Evolutionary conservation across 1,284 basidiomycete species (phyloP).

Genomic region (Cerrena zonata): DNA sequence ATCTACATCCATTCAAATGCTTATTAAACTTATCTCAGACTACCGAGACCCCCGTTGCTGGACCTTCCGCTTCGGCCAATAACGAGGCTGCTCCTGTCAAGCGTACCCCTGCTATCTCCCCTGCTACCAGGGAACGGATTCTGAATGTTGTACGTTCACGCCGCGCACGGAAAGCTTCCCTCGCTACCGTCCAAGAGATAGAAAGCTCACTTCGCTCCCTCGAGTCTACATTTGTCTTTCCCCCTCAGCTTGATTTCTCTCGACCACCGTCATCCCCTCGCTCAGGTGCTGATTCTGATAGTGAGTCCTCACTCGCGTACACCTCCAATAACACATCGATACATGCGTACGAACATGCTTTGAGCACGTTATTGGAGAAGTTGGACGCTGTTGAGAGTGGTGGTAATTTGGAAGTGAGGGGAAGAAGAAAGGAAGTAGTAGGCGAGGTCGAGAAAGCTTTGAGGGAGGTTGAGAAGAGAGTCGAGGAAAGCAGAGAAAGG

Average conservation of each 20-base stretch:
- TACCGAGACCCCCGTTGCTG: neutral
- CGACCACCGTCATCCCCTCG: conserved; percentile 9
- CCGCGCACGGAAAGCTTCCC: conserved; percentile 19
- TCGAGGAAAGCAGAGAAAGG: conserved; percentile 29
- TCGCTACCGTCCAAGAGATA: conserved; percentile 23
- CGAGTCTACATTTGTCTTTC: conserved; percentile 28
- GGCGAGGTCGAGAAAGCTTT: conserved; percentile 57
- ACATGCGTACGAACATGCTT: conserved; percentile 45
- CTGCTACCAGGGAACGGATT: conserved; percentile 18
- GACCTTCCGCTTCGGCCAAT: neutral
- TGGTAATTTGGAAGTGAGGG: conserved; percentile 53
- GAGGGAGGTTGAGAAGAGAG: conserved; percentile 36
- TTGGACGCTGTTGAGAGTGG: conserved; percentile 65
- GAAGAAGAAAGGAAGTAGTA: conserved; percentile 55
- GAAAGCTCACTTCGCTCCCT: conserved; percentile 25
- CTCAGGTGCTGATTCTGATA: conserved; percentile 4
- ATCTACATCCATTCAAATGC: neutral
- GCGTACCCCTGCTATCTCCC: conserved; percentile 18
- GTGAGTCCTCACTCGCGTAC: conserved; percentile 27
- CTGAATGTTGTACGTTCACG: conserved; percentile 17
- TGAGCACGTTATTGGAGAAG: conserved; percentile 55
- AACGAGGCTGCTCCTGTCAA: conserved; percentile 14
- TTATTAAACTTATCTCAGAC: too few species aligned
- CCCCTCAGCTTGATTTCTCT: conserved; percentile 28
- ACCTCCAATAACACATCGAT: conserved; percentile 41